Percentiles rank a stretch among this genome's conserved stretches.
phyloP scores from a whole-genome alignment of 2,329 filamentous ascomycete genomes.

The Ceratocystis colombiana region DNA sequence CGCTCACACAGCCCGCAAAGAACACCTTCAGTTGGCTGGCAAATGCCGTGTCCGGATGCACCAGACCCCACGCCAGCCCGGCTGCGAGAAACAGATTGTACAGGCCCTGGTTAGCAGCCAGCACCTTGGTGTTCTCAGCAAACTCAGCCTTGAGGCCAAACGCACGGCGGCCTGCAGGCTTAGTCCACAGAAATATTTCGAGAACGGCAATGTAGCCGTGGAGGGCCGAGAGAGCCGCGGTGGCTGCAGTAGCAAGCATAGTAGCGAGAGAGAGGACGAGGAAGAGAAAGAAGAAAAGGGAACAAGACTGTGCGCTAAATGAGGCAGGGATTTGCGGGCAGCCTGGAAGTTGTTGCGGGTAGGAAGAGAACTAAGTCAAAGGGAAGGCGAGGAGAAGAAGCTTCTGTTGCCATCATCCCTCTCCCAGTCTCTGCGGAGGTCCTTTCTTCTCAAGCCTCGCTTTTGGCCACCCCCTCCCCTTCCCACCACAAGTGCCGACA shows the following conservation, averaged over 20 bases:
- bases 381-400: no score
- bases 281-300: not conserved
- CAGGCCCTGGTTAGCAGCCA: constrained; percentile 44
- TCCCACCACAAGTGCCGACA: not conserved
- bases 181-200: constrained; percentile 44
- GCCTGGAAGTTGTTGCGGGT: not conserved
- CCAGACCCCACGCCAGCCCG: constrained; percentile 40
- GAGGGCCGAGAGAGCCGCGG: constrained; percentile 35
- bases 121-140: constrained; percentile 37
- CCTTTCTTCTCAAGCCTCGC: not conserved
- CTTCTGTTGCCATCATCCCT: no score
- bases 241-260: constrained; percentile 33
- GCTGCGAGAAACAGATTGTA: constrained; percentile 46
- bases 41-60: constrained; percentile 37
- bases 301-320: not conserved
- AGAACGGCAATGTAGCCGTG: constrained; percentile 43
- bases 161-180: constrained; percentile 37
- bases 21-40: constrained; percentile 39
- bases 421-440: not conserved
- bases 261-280: not conserved
- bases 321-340: not conserved
- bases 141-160: constrained; percentile 40
- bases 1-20: constrained; percentile 38
- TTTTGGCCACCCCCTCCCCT: not conserved
- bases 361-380: not conserved